Evolutionary conservation across 1,284 basidiomycete genomes (phyloP), one percentile per base, ranked within the genome.

Genomic region (Schizophyllum amplum): DNA sequence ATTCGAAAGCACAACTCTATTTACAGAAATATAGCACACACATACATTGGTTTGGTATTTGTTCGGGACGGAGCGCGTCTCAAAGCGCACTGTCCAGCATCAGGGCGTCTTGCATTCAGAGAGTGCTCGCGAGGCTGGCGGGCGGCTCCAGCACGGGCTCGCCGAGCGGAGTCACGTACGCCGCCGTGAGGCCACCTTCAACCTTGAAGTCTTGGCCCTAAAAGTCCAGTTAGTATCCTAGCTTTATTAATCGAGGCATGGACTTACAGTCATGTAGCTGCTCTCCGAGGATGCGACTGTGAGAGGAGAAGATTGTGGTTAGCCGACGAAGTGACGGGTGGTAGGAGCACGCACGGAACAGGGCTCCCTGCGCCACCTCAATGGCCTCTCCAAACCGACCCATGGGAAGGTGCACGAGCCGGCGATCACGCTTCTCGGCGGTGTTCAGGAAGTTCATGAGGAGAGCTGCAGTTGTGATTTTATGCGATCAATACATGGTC

Each of bases 381-480:
- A 98, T 80, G 0, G 95, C 95, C 75, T 98, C 94, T 55, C 95
- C 95, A 70, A 98, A 98, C 59, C 95, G 82, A 58, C 96, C 96
- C 90, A 98, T 93, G 1, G 96, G 96, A 25, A 96, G 81, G 69
- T 98, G 95, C 24, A 93, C 84, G 68, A 98, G 70, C 54, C 96
- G 82, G 52, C 95, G 85, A 60, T 97, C 85, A 62, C 90, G 84
- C 77, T 98, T 98, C 79, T 99, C 95, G 49, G 88, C 80, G n/a
- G 96, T 98, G 74, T 98, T 85, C 66, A 99, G 82, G 80, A 95
- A 98, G 71, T 98, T 89, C 95, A 99, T 99, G 26, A 99, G 79
- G 27, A 98, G 82, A 42, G 94, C 91, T 90, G 67, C 59, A 59
- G 51, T 46, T 42, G 46, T 51, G 46, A 20, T 27, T 62, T 49